Conservation (phyloP, 2,329 filamentous ascomycete genomes). For the Metarhizium robertsii region DNA sequence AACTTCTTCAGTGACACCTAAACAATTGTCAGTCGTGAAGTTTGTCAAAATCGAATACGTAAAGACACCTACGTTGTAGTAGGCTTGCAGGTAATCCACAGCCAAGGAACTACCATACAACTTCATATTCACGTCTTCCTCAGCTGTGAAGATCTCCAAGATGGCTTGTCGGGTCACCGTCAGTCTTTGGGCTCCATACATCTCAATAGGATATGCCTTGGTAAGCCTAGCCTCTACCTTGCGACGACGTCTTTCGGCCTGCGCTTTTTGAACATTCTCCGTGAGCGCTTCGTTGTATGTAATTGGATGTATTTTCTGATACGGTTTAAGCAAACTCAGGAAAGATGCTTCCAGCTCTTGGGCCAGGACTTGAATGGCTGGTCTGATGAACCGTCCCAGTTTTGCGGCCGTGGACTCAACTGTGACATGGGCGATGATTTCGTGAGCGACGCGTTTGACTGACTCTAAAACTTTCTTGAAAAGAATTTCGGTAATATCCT, state of each 20-base stretch:
- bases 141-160: background rate
- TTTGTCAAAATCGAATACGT: background rate
- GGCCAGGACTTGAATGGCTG: conserved; percentile 10
- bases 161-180: background rate
- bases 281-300: conserved; percentile 43
- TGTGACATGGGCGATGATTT: conserved; percentile 9
- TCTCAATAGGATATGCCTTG: conserved; percentile 4
- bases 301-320: conserved; percentile 34
- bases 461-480: conserved; percentile 5
- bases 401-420: conserved; percentile 9
- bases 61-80: conserved; percentile 24
- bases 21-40: background rate
- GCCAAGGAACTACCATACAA: conserved; percentile 4
- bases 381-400: conserved; percentile 9
- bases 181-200: background rate
- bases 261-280: conserved; percentile 23
- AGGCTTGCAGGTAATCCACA: conserved; percentile 28
- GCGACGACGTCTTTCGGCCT: conserved; percentile 6
- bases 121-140: conserved; percentile 3
- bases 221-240: background rate
- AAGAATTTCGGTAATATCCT: conserved; percentile 25
- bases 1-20: conserved; percentile 13
- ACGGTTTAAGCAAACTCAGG: conserved; percentile 33
- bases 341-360: conserved; percentile 29
- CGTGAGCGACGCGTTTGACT: background rate